phyloP scores from a whole-genome alignment of 306 rosid genomes.

The Carpinus fangiana region DNA sequence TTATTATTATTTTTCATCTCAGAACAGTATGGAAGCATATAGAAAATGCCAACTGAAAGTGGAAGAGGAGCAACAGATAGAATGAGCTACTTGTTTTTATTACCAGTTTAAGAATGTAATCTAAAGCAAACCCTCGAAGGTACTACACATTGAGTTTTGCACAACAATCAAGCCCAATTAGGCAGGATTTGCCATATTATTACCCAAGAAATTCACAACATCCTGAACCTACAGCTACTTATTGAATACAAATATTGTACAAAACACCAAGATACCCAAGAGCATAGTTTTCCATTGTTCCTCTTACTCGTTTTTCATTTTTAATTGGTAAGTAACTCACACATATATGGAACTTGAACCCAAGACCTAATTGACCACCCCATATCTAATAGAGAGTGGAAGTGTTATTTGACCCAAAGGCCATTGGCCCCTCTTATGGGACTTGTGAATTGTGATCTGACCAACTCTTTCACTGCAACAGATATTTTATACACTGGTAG shows the following conservation, averaged over 20 bases:
- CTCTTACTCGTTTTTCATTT: neutral
- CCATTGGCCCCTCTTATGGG: neutral
- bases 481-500: neutral
- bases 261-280: neutral
- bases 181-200: neutral
- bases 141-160: neutral
- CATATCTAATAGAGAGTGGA: neutral
- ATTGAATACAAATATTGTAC: neutral
- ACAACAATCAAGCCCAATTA: neutral
- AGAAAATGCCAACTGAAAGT: neutral
- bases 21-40: neutral
- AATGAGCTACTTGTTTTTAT: neutral
- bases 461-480: neutral
- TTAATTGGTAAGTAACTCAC: neutral
- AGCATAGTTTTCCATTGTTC: neutral
- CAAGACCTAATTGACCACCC: neutral
- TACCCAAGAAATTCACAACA: neutral
- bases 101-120: neutral
- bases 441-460: neutral
- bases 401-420: neutral
- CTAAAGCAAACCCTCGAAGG: neutral
- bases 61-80: neutral
- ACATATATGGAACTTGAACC: neutral
- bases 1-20: neutral
- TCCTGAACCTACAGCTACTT: neutral